Base-by-base conservation (phyloP, 768 basidiomycete genomes). In the Serendipita sp. region DNA sequence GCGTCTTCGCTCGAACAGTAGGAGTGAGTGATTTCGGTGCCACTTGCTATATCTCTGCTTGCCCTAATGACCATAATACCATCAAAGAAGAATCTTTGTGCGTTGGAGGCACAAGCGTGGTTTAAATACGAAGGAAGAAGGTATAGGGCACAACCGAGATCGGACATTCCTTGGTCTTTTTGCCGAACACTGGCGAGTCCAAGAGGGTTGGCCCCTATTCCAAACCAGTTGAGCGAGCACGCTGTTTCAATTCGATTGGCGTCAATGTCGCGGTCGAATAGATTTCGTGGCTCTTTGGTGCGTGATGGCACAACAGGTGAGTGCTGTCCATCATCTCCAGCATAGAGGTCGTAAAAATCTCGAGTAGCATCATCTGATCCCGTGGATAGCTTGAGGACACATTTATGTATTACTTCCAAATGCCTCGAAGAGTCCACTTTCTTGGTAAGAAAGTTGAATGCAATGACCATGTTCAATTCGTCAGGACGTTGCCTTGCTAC, bases 31-130 rank as follows among this genome's bases (percentile, higher is more conserved):
- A 75, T 44, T 51, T 76, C 75, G 3, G 69, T 68, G 18, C 73
- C 76, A 0, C 47, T 44, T 7, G 38, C 16, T 58, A 77, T 70
- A 32, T 30, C 2, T 2, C 51, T 35, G 1, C 51, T 44, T 2
- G 74, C 71, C 7, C 75, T 70, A 15, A 76, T 67, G 63, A 74
- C 63, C 65, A 76, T 73, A 38, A 71, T 32, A 64, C 74, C 71
- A 3, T 72, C 72, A 63, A 70, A 68, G 63, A 63, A 70, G 56
- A 32, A 18, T 66, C 72, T 70, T 16, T 44, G 8, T 3, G 71
- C 70, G 64, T 68, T 73, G 0, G 71, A 46, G 0, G 62, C 41
- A 66, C 76, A 76, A 0, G 72, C 66, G 64, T 76, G 76, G 67
- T 76, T 76, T 70, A 74, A 70, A 16, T 75, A 66, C 0, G 75